Conservation (phyloP, 306 rosid genomes). For the Glycine tomentella region DNA sequence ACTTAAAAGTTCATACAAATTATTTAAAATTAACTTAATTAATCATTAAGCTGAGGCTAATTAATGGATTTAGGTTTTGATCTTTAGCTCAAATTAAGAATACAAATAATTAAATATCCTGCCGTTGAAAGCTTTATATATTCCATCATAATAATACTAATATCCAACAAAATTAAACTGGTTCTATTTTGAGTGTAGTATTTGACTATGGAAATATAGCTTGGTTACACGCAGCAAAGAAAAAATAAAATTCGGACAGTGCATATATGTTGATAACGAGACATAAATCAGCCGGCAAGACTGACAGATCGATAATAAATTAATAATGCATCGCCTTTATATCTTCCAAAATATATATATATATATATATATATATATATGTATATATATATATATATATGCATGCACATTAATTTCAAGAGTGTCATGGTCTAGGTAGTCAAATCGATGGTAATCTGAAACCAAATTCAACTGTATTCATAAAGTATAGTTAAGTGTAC, state of each 20-base stretch:
- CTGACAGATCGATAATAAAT: neutral
- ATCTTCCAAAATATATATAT: no score
- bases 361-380: no score
- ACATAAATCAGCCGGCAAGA: conserved; percentile 14
- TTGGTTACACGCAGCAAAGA: neutral
- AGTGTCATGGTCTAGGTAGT: no score
- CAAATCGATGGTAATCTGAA: no score
- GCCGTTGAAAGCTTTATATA: neutral
- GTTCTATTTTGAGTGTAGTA: no score
- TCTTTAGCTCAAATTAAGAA: neutral
- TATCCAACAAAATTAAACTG: neutral
- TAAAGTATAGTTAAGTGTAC: no score
- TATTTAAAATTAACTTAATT: no score
- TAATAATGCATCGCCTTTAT: neutral
- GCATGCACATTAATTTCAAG: no score
- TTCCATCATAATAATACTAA: no score
- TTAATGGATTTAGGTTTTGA: neutral
- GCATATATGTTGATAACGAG: neutral
- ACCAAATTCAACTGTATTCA: no score
- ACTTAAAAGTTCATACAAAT: no score
- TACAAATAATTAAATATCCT: neutral
- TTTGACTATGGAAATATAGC: neutral
- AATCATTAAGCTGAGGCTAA: neutral
- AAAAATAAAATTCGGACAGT: neutral
- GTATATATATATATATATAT: no score